Evolutionary conservation across 2,329 filamentous ascomycete species (phyloP).

Genomic region (Stagonosporopsis tanaceti): DNA sequence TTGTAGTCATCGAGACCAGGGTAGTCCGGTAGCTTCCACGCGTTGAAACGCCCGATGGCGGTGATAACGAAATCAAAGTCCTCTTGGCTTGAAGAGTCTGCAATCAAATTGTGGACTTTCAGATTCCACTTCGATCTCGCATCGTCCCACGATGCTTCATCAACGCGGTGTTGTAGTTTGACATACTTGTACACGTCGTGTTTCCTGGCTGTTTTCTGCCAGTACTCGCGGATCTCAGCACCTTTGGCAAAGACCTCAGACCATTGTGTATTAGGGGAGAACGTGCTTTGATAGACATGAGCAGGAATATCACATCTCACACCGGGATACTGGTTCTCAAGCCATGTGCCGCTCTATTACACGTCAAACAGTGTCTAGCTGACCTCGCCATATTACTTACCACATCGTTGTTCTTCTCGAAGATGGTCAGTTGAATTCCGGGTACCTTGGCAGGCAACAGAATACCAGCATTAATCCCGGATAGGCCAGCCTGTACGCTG

Average conservation of each 20-base stretch:
- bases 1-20: constrained; percentile 40
- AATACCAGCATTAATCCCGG: constrained; percentile 70
- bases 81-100: constrained; percentile 28
- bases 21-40: constrained; percentile 44
- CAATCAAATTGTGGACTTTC: constrained; percentile 62
- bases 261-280: constrained; percentile 56
- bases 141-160: constrained; percentile 52
- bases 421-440: constrained; percentile 64
- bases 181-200: constrained; percentile 51
- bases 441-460: constrained; percentile 75
- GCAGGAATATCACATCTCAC: constrained; percentile 45
- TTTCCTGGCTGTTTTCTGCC: constrained; percentile 50
- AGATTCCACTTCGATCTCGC: constrained; percentile 64
- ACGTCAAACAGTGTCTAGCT: neutral
- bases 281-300: constrained; percentile 54
- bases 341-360: constrained; percentile 43
- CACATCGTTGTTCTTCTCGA: constrained; percentile 57
- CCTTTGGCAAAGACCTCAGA: constrained; percentile 52
- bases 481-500: constrained; percentile 59
- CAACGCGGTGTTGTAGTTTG: constrained; percentile 49
- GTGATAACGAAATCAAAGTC: constrained; percentile 50
- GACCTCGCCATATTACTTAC: constrained; percentile 20
- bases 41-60: constrained; percentile 43
- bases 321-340: constrained; percentile 49
- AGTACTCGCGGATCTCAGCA: constrained; percentile 54